Evolutionary conservation across 768 basidiomycete genomes (phyloP).

Genomic region (Tephrocybe sp.): DNA sequence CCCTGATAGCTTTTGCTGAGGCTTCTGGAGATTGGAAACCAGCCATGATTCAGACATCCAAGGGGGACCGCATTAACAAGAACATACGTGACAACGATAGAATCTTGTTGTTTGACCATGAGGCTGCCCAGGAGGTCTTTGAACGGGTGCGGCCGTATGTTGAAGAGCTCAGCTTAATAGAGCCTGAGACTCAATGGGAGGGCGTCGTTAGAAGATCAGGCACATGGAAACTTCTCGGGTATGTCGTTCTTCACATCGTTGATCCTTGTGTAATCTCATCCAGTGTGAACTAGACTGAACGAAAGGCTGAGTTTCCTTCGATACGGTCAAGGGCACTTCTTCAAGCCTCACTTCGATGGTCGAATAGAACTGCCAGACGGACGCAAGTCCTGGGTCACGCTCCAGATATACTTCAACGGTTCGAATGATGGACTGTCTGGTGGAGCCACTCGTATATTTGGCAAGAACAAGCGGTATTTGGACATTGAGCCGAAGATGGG

Average conservation of each 20-base stretch:
- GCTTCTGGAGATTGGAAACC: conserved; percentile 29
- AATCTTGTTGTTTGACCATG: conserved; percentile 28
- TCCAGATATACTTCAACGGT: conserved; percentile 46
- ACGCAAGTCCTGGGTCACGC: conserved; percentile 35
- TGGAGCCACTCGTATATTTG: conserved; percentile 40
- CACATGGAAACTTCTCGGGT: conserved; percentile 36
- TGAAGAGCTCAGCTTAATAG: conserved; percentile 29
- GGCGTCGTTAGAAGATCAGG: conserved; percentile 29
- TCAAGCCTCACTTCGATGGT: conserved; percentile 39
- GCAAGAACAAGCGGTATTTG: conserved; percentile 23
- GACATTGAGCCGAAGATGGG: conserved; percentile 44
- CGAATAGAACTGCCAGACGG: conserved; percentile 34
- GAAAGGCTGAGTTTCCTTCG: conserved; percentile 43
- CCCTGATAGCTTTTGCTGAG: conserved; percentile 27
- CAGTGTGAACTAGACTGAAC: conserved; percentile 33
- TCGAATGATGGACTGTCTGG: conserved; percentile 27
- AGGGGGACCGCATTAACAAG: conserved; percentile 23
- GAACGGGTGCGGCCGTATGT: conserved; percentile 32
- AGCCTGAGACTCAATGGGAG: conserved; percentile 28
- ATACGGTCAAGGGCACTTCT: conserved; percentile 43
- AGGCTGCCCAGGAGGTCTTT: conserved; percentile 26
- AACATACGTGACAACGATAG: conserved; percentile 34
- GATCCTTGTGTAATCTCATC: too few species aligned
- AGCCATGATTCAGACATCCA: conserved; percentile 26
- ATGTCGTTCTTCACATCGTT: background rate